Conservation (phyloP, 2,329 filamentous ascomycete genomes). For the Colletotrichum phormii region DNA sequence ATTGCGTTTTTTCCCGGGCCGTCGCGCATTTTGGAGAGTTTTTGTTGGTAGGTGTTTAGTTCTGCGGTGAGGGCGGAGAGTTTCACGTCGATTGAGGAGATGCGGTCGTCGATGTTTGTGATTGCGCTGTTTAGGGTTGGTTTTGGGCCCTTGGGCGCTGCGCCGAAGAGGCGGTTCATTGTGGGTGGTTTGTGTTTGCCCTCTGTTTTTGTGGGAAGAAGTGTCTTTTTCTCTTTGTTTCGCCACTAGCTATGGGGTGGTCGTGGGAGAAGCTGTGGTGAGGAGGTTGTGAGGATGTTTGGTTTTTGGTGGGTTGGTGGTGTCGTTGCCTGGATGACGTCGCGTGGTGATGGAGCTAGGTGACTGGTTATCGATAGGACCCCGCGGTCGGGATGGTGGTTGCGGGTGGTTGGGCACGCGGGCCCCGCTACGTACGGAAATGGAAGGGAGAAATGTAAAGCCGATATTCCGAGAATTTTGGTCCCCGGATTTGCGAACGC, state of each 20-base stretch:
- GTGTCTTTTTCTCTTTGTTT: too few relatives aligned
- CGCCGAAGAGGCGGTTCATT: conserved; percentile 98
- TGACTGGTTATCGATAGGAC: conserved; percentile 28
- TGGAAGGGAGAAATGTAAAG: not conserved
- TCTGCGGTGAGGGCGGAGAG: conserved; percentile 93
- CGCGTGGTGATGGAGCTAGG: conserved; percentile 5
- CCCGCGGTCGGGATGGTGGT: conserved; percentile 1
- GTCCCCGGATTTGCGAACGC: not conserved
- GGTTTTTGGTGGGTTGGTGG: not conserved
- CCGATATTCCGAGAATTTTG: not conserved
- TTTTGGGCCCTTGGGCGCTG: conserved; percentile 88
- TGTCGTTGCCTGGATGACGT: not conserved
- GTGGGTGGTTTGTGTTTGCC: conserved; percentile 37
- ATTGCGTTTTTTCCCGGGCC: conserved; percentile 93
- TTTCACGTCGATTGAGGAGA: conserved; percentile 92
- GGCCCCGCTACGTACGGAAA: too few relatives aligned
- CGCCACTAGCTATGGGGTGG: not conserved
- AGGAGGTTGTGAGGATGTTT: not conserved
- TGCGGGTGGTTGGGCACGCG: not conserved
- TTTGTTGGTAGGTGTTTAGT: conserved; percentile 86
- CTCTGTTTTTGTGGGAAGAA: not conserved
- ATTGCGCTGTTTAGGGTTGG: conserved; percentile 89
- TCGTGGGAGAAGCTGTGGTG: conserved; percentile 16
- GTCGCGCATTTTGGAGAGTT: conserved; percentile 92
- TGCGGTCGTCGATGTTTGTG: conserved; percentile 83